Percentiles rank a stretch among this genome's conserved stretches.
Evolutionary conservation across 2,329 filamentous ascomycete genomes (phyloP).

Genomic region (Aureobasidium sp.): DNA sequence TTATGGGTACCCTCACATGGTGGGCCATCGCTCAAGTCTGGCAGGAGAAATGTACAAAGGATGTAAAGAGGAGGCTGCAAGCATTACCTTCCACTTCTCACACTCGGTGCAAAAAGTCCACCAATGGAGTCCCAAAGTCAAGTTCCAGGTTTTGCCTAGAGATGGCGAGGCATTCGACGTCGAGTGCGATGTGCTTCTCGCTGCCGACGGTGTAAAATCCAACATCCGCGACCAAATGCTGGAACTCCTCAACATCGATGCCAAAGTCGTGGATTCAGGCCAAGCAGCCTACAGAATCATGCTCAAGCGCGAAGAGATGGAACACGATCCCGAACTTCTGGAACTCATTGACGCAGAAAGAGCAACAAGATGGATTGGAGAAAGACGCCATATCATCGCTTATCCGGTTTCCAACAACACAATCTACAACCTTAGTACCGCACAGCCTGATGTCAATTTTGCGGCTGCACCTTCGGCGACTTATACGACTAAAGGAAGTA

Average conservation of each 20-base stretch:
- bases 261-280: slow-evolving; percentile 59
- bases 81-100: slow-evolving; percentile 63
- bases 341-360: slow-evolving; percentile 60
- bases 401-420: slow-evolving; percentile 64
- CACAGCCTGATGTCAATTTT: slow-evolving; percentile 55
- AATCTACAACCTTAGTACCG: slow-evolving; percentile 60
- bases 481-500: slow-evolving; percentile 57
- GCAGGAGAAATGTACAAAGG: slow-evolving; percentile 63
- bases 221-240: slow-evolving; percentile 47
- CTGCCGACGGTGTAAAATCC: slow-evolving; percentile 45
- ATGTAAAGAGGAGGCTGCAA: slow-evolving; percentile 52
- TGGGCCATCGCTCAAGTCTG: slow-evolving; percentile 67
- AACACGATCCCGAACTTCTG: slow-evolving; percentile 58
- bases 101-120: slow-evolving; percentile 50
- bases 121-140: slow-evolving; percentile 53
- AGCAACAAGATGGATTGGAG: slow-evolving; percentile 70
- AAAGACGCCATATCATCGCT: slow-evolving; percentile 67
- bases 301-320: slow-evolving; percentile 61
- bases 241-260: slow-evolving; percentile 42
- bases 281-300: slow-evolving; percentile 77
- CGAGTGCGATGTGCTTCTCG: slow-evolving; percentile 42
- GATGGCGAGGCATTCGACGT: slow-evolving; percentile 47
- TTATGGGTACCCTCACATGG: slow-evolving; percentile 73
- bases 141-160: slow-evolving; percentile 54
- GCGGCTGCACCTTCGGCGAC: slow-evolving; percentile 52